Conservation (phyloP, 2,329 filamentous ascomycete species). For the Fusarium sp. region DNA sequence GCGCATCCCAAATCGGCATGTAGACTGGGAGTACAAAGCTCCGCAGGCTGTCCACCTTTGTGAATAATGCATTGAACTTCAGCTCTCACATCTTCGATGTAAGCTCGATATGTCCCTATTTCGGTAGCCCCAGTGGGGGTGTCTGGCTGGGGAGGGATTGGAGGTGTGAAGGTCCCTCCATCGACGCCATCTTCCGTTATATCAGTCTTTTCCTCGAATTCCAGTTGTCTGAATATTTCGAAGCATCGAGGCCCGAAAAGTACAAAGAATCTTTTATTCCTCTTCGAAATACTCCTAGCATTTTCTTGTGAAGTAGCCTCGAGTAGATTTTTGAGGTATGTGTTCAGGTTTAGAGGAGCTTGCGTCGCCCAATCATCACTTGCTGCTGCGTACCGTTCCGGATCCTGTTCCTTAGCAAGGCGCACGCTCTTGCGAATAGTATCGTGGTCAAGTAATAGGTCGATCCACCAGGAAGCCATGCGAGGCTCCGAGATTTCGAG, state of each 20-base stretch:
- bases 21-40: conserved; percentile 51
- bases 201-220: conserved; percentile 59
- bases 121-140: conserved; percentile 53
- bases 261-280: conserved; percentile 68
- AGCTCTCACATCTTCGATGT: conserved; percentile 62
- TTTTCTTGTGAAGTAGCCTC: conserved; percentile 53
- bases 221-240: conserved; percentile 62
- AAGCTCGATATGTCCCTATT: conserved; percentile 59
- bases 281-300: conserved; percentile 63
- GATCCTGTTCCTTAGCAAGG: conserved; percentile 58
- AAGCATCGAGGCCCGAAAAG: conserved; percentile 65
- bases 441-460: conserved; percentile 59
- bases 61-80: conserved; percentile 61
- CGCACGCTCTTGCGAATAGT: conserved; percentile 58
- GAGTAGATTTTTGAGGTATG: conserved; percentile 65
- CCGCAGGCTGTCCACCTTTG: conserved; percentile 50
- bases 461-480: conserved; percentile 58
- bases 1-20: conserved; percentile 50
- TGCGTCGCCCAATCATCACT: conserved; percentile 56
- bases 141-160: conserved; percentile 49
- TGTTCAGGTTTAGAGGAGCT: conserved; percentile 61
- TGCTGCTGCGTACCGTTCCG: conserved; percentile 61
- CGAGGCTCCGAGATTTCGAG: conserved; percentile 65
- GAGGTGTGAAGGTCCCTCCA: conserved; percentile 54
- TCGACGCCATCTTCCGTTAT: conserved; percentile 55